A percentile compares a stretch with the other conserved stretches of the same genome.
Conservation (phyloP, 2,329 filamentous ascomycete species). For the Fusarium subtropicale region DNA sequence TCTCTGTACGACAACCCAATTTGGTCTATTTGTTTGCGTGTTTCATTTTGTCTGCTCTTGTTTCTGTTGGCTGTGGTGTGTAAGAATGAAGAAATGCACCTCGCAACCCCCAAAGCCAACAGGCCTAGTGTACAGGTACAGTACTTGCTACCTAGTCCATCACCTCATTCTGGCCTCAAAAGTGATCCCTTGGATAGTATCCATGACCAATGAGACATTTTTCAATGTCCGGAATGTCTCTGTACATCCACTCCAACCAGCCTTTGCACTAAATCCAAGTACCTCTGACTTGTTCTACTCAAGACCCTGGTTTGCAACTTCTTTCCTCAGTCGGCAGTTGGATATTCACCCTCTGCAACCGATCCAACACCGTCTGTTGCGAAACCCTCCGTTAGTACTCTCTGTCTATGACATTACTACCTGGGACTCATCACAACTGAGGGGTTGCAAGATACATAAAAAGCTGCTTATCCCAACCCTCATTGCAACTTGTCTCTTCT, state of each 20-base stretch:
- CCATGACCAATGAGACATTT: conserved; percentile 9
- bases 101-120: neutral
- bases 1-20: neutral
- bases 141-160: neutral
- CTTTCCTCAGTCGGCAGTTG: conserved; percentile 24
- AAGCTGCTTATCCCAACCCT: conserved; percentile 19
- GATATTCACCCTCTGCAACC: conserved; percentile 1
- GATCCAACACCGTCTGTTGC: neutral
- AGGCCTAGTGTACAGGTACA: neutral
- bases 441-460: conserved; percentile 22
- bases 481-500: neutral
- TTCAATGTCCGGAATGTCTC: neutral
- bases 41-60: neutral
- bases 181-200: neutral
- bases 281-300: conserved; percentile 13
- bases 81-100: neutral
- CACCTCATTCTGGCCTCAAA: conserved; percentile 28
- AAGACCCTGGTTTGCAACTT: conserved; percentile 12
- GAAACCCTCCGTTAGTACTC: neutral
- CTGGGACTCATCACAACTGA: neutral
- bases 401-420: neutral
- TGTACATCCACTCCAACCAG: neutral
- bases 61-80: neutral
- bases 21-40: neutral
- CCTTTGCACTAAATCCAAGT: neutral